These are phyloP conservation scores for Pyricularia pennisetigena DNA, from an alignment of 2,329 filamentous ascomycete species.

Conservation along the genomic window DNA sequence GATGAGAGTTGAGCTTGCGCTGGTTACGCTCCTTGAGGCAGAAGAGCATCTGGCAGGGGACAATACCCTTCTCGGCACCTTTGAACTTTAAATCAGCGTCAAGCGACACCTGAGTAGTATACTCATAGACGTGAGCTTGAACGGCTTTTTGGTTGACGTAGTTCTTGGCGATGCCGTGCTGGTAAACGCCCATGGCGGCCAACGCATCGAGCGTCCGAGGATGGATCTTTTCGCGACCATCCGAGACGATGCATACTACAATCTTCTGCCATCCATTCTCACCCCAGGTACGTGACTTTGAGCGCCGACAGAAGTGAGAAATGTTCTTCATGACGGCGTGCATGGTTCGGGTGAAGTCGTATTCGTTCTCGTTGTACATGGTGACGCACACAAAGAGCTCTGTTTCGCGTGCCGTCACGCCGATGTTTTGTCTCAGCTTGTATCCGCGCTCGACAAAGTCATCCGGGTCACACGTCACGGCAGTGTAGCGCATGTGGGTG, in stretches of 20 bases:
- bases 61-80: constrained; percentile 96
- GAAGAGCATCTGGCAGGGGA: constrained; percentile 96
- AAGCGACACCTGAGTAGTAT: constrained; percentile 94
- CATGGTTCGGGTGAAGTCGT: constrained; percentile 95
- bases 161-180: constrained; percentile 98
- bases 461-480: constrained; percentile 95
- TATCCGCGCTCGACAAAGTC: constrained; percentile 85
- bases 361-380: constrained; percentile 99
- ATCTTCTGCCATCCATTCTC: constrained; percentile 99
- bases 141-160: constrained; percentile 93
- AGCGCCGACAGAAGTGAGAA: constrained; percentile 86
- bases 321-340: constrained; percentile 98
- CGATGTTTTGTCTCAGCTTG: constrained; percentile 86
- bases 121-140: constrained; percentile 95
- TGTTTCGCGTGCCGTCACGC: constrained; percentile 73
- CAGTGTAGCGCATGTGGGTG: constrained; percentile 97
- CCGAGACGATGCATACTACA: constrained; percentile 92
- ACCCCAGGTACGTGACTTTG: constrained; percentile 91
- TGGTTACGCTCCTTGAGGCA: constrained; percentile 96
- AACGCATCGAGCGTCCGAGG: constrained; percentile 87
- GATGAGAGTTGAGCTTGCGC: constrained; percentile 96
- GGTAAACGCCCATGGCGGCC: constrained; percentile 95
- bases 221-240: constrained; percentile 84
- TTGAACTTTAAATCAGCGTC: constrained; percentile 97
- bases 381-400: constrained; percentile 95